Evolutionary conservation across 1,284 basidiomycete species (phyloP).

Genomic region (Tremellales sp.): DNA sequence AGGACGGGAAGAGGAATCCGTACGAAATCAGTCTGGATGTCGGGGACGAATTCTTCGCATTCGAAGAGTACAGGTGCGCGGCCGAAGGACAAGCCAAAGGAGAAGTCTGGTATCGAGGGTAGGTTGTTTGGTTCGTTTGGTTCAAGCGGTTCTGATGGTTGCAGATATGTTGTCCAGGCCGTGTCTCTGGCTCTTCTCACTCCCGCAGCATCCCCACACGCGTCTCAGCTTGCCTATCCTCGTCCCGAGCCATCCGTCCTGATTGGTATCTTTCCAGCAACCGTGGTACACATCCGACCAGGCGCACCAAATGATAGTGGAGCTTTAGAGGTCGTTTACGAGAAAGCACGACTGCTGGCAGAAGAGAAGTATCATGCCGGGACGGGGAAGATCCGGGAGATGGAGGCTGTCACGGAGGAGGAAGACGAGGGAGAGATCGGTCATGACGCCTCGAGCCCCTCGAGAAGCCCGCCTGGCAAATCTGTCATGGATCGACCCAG

Average conservation of each 20-base stretch:
- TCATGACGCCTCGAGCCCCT: not conserved
- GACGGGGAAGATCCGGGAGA: constrained; percentile 40
- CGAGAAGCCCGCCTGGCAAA: no score
- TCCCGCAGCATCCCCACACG: constrained; percentile 22
- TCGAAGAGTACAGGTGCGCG: constrained; percentile 68
- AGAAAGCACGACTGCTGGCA: constrained; percentile 26
- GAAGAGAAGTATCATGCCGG: constrained; percentile 19
- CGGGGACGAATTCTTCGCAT: constrained; percentile 94
- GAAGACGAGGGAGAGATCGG: constrained; percentile 56
- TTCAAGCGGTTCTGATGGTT: not conserved
- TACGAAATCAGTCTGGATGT: constrained; percentile 54
- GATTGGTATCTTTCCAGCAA: constrained; percentile 92
- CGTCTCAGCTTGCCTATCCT: constrained; percentile 16
- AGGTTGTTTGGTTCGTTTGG: constrained; percentile 34
- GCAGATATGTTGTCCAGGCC: constrained; percentile 82
- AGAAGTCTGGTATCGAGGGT: constrained; percentile 87
- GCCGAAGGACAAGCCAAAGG: constrained; percentile 58
- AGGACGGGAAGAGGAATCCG: constrained; percentile 28
- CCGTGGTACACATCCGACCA: constrained; percentile 84
- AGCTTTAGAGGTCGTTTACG: constrained; percentile 61
- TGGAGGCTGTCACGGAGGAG: constrained; percentile 68
- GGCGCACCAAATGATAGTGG: constrained; percentile 85
- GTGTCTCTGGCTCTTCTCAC: constrained; percentile 61
- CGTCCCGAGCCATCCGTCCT: constrained; percentile 68
- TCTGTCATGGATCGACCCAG: no score